phyloP scores from a whole-genome alignment of 2,329 filamentous ascomycete genomes.

The Fusarium proliferatum region DNA sequence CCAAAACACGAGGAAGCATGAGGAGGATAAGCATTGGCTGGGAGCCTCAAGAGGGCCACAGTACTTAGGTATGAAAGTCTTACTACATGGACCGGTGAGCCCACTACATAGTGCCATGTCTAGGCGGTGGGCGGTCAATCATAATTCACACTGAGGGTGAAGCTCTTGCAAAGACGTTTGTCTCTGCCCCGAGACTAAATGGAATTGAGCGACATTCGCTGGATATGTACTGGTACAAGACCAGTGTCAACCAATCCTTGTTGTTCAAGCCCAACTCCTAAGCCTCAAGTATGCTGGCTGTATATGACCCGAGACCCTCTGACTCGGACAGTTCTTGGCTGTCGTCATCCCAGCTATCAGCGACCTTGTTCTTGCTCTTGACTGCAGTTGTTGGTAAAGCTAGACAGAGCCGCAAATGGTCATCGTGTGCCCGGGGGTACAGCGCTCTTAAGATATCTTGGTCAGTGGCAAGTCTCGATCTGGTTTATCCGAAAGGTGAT shows the following conservation, averaged over 20 bases:
- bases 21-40: slow-evolving; percentile 7
- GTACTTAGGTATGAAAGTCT: background rate
- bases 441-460: slow-evolving; percentile 45
- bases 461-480: slow-evolving; percentile 72
- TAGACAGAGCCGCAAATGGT: slow-evolving; percentile 77
- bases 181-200: background rate
- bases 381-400: slow-evolving; percentile 64
- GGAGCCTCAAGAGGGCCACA: background rate
- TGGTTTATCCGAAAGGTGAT: slow-evolving; percentile 63
- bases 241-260: no score
- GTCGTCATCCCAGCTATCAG: slow-evolving; percentile 58
- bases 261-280: no score
- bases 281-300: background rate
- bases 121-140: slow-evolving; percentile 10
- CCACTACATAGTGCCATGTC: background rate
- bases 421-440: slow-evolving; percentile 65
- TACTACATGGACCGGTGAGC: background rate
- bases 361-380: slow-evolving; percentile 16
- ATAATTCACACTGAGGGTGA: background rate
- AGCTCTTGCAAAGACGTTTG: background rate
- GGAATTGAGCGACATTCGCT: background rate
- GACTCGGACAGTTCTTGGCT: slow-evolving; percentile 45
- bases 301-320: slow-evolving; percentile 45
- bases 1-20: slow-evolving; percentile 14
- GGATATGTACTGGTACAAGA: background rate